These are phyloP conservation scores for Hemisphaericaspora xylofermentans DNA, from an alignment of 1,139 yeast species.

Conservation along the genomic window DNA sequence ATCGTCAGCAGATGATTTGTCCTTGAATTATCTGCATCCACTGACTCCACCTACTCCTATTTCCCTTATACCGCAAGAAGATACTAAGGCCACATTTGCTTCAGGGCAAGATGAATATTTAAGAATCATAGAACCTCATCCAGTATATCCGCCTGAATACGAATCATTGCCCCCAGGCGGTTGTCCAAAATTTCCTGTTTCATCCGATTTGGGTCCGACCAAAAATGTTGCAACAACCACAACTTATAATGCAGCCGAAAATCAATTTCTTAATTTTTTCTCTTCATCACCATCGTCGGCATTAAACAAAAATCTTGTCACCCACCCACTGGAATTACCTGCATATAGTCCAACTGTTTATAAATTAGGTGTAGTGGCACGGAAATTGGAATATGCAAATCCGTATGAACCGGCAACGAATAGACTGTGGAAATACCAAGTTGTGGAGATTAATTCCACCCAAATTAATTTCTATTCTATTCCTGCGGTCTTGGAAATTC, in stretches of 20 bases:
- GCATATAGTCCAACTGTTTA: slow-evolving; percentile 57
- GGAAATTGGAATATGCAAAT: slow-evolving; percentile 65
- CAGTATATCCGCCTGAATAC: slow-evolving; percentile 52
- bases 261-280: neutral
- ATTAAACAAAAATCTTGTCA: neutral
- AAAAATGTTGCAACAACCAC: slow-evolving; percentile 10
- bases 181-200: slow-evolving; percentile 51
- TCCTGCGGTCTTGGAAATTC: slow-evolving; percentile 35
- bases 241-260: neutral
- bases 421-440: slow-evolving; percentile 61
- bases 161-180: slow-evolving; percentile 47
- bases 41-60: slow-evolving; percentile 14
- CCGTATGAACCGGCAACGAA: slow-evolving; percentile 63
- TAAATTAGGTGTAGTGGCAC: slow-evolving; percentile 49
- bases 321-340: slow-evolving; percentile 43
- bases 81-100: neutral
- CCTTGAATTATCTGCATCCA: slow-evolving; percentile 7
- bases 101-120: slow-evolving; percentile 22
- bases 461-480: slow-evolving; percentile 63
- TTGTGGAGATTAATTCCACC: slow-evolving; percentile 72
- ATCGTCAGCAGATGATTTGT: slow-evolving; percentile 9
- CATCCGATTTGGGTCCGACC: slow-evolving; percentile 4
- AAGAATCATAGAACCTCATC: slow-evolving; percentile 48
- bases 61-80: slow-evolving; percentile 1
- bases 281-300: neutral